Conservation (phyloP, 169 alveolate genomes). For the Cryptosporidium sp. region DNA sequence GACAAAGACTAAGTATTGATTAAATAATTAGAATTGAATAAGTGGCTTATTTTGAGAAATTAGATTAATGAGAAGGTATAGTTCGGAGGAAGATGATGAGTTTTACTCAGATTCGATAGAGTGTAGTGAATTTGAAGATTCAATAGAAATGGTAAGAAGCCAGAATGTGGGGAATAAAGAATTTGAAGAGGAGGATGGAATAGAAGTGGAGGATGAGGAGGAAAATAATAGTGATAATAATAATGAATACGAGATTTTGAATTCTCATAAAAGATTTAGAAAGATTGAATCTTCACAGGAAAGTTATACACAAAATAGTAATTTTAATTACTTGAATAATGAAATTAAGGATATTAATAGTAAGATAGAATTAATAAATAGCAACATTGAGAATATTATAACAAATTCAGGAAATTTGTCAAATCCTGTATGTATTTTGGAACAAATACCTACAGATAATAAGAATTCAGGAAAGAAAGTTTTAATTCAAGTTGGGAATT, state of each 20-base stretch:
- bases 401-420: constrained; percentile 7
- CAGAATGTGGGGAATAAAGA: neutral
- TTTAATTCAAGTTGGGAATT: constrained; percentile 15
- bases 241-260: constrained; percentile 5
- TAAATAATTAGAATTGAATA: neutral
- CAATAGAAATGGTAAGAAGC: neutral
- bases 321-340: constrained; percentile 24
- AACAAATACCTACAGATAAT: neutral
- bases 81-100: neutral
- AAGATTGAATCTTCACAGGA: constrained; percentile 50
- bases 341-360: constrained; percentile 43
- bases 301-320: constrained; percentile 41
- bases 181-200: constrained; percentile 3
- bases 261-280: constrained; percentile 24
- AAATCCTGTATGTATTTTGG: constrained; percentile 31
- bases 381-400: constrained; percentile 26
- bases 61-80: neutral
- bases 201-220: neutral
- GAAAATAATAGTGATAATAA: no score
- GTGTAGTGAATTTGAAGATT: neutral
- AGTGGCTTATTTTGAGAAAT: no score
- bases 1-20: no score
- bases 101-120: constrained; percentile 22
- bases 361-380: constrained; percentile 28
- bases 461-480: neutral